Evolutionary conservation across 805 yeast genomes (phyloP), one percentile per base, ranked within the genome.

Genomic region (Isabelozyma gotoi): DNA sequence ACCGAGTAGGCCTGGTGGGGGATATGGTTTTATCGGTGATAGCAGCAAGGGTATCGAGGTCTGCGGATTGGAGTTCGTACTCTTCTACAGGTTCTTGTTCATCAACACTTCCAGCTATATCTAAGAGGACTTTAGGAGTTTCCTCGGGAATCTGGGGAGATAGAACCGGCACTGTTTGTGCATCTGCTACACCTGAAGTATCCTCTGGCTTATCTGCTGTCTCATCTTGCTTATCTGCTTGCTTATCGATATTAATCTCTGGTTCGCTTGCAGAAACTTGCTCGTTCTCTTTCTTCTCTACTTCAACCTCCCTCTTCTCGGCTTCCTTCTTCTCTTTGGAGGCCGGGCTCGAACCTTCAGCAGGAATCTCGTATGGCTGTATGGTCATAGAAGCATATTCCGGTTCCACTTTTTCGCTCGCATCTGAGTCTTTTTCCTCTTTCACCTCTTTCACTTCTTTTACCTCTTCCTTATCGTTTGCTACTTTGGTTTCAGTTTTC

Each of bases 71-170:
- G 14, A 48, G 34, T 19, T 48, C 53, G 39, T 41, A 59, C 34
- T 57, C 57, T 40, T 57, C 63, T 1, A 55, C 51, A 4, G 56
- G 40, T 2, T 31, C 40, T 36, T 48, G 48, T 15, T 39, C 41
- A 19, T 43, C 50, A 3, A 33, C 24, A 8, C 38, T 41, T 16
- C 52, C 52, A 2, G 52, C 45, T 5, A 52, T 31, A 34, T 53
- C 55, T 12, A 44, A 43, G 6, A 47, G 24, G 27, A 47, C 51
- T 19, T 45, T 45, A 11, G 14, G 12, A 7, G 39, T 33, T 34
- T 27, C 14, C 20, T 39, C 38, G 5, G 24, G 16, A n/a, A n/a
- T n/a, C n/a, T n/a, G n/a, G n/a, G n/a, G n/a, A n/a, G n/a, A n/a
- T n/a, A n/a, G n/a, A n/a, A n/a, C n/a, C n/a, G n/a, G n/a, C n/a